These are phyloP conservation scores for Aspergillus bombycis DNA, from an alignment of 2,329 filamentous ascomycete genomes.

Conservation along the genomic window DNA sequence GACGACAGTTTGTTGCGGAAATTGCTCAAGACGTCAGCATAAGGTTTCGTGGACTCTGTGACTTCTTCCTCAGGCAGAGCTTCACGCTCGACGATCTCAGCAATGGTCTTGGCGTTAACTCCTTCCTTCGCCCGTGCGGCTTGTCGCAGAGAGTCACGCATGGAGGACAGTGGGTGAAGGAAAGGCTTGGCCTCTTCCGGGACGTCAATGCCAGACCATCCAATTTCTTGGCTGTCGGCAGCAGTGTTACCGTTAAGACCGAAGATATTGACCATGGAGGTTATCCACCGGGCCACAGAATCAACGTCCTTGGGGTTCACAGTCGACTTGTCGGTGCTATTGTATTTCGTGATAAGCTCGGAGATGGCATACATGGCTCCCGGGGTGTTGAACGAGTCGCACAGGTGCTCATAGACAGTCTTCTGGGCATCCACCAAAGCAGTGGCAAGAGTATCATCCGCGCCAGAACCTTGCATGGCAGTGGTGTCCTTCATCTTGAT, in stretches of 20 bases:
- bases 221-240: conserved; percentile 51
- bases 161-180: conserved; percentile 60
- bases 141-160: conserved; percentile 62
- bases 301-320: conserved; percentile 54
- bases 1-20: conserved; percentile 46
- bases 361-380: conserved; percentile 76
- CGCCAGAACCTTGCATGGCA: conserved; percentile 54
- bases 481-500: conserved; percentile 55
- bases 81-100: conserved; percentile 42
- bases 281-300: conserved; percentile 74
- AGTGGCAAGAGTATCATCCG: conserved; percentile 45
- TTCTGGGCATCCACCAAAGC: conserved; percentile 59
- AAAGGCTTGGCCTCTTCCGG: conserved; percentile 62
- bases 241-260: conserved; percentile 61
- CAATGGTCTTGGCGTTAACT: conserved; percentile 43
- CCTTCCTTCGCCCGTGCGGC: conserved; percentile 55
- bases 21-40: conserved; percentile 51
- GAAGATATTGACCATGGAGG: conserved; percentile 80
- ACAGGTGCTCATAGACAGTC: conserved; percentile 67
- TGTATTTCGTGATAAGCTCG: conserved; percentile 76
- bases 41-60: conserved; percentile 43
- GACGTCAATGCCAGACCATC: conserved; percentile 68
- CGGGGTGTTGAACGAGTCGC: conserved; percentile 87
- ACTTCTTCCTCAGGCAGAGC: conserved; percentile 22
- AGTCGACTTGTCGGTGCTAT: conserved; percentile 55